Evolutionary conservation across 352 stramenopile genomes (phyloP).

Genomic region (Vaucheria bursata): DNA sequence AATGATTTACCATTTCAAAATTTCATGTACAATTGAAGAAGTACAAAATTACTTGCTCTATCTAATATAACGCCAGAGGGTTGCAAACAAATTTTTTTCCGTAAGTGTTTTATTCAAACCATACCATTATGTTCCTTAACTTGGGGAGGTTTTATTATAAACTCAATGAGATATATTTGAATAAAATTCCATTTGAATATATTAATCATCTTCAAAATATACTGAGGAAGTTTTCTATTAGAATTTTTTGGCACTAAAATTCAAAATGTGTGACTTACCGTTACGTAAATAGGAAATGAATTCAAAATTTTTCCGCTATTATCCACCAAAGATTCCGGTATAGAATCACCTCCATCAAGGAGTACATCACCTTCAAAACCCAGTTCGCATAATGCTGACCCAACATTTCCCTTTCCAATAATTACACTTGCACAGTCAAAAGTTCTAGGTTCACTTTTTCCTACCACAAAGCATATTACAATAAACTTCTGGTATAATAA

Average conservation of each 20-base stretch:
- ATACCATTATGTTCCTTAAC: too few relatives aligned
- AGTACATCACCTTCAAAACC: constrained; percentile 42
- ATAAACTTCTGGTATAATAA: too few relatives aligned
- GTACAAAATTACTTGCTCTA: too few relatives aligned
- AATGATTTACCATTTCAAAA: too few relatives aligned
- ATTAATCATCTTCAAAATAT: background rate
- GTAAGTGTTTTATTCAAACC: too few relatives aligned
- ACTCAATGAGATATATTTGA: too few relatives aligned
- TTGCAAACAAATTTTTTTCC: too few relatives aligned
- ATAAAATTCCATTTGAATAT: too few relatives aligned
- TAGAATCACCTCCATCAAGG: constrained; percentile 25
- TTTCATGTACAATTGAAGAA: too few relatives aligned
- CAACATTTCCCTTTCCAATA: constrained; percentile 38
- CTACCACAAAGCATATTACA: background rate
- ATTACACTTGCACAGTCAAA: constrained; percentile 41
- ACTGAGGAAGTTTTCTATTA: background rate
- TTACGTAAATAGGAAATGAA: background rate
- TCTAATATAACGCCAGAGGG: too few relatives aligned
- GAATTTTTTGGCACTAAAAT: background rate
- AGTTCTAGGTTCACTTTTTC: constrained; percentile 26
- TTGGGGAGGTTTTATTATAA: too few relatives aligned
- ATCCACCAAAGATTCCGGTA: constrained; percentile 16
- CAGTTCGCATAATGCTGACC: constrained; percentile 29
- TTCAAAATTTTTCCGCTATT: background rate
- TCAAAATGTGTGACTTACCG: background rate